Base-by-base conservation (phyloP, 371 early-diverging fungal species). In the Mortierella sp. region DNA sequence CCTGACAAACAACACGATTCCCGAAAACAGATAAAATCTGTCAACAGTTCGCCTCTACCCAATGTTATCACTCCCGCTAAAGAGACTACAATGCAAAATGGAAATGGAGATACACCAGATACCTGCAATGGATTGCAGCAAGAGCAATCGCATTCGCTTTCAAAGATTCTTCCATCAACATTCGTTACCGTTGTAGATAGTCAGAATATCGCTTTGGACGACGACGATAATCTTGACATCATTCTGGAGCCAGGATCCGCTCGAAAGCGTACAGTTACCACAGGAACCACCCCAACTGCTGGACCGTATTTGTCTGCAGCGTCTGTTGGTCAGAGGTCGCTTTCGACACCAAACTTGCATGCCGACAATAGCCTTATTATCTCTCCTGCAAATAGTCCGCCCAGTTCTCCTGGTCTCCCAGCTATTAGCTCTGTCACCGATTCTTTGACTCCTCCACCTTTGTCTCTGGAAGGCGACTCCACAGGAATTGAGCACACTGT, bases 301-400 rank as follows among this genome's bases (percentile, higher is more conserved):
- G 66, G 70, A 1, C 79, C 79, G 6, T 77, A 79, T 45, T 59
- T 74, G n/a, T 29, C 81, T 40, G 45, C 70, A 8, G 35, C 53
- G 3, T 32, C 54, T 23, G 72, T 64, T 13, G 70, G 81, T 23
- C 68, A 70, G 28, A 70, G 81, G 43, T 80, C 81, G 0, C 71
- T 80, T 31, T 80, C 81, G 12, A 80, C 81, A 0, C 81, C 81
- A 31, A 80, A 80, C 49, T 68, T 80, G 32, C 81, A 80, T 43
- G 71, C 72, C 9, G 75, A 80, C 49, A 64, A 61, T 54, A 71
- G 64, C 34, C 53, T 74, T 19, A 74, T 74, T 42, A 26, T 57
- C 22, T 80, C 81, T 0, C 81, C 81, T 19, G 66, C 71, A 42
- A 75, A 71, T 43, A 80, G 81, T 54, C 81, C 81, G 10, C 81